Evolutionary conservation across 768 basidiomycete genomes (phyloP).

Genomic region (Holtermanniella nyarrowii): DNA sequence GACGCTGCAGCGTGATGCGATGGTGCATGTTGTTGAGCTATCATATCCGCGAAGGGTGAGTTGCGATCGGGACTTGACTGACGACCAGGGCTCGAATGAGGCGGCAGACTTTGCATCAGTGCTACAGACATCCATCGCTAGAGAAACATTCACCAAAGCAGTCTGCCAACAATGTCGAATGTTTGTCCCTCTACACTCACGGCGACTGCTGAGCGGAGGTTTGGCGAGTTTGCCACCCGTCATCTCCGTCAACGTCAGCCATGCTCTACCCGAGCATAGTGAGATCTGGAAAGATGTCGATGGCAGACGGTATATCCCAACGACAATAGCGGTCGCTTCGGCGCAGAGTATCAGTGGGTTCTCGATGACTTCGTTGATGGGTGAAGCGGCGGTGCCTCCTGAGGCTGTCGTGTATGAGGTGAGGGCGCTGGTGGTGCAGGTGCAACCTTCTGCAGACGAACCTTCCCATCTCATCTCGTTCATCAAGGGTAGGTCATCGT

Average conservation of each 20-base stretch:
- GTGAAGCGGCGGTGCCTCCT: conserved; percentile 14
- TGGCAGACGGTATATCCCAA: conserved; percentile 18
- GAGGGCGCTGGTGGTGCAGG: conserved; percentile 70
- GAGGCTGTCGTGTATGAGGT: conserved; percentile 58
- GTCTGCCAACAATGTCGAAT: conserved; percentile 75
- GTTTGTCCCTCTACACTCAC: conserved; percentile 59
- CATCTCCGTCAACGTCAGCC: conserved; percentile 73
- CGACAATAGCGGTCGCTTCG: conserved; percentile 7
- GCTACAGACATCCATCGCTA: conserved; percentile 62
- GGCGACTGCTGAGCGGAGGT: conserved; percentile 55
- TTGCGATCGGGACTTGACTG: background rate
- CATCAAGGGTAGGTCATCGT: conserved; percentile 54
- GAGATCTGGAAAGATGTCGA: conserved; percentile 62
- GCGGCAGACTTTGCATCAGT: conserved; percentile 52
- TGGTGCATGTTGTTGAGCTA: conserved; percentile 76
- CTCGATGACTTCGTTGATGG: conserved; percentile 6
- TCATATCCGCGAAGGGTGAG: conserved; percentile 73
- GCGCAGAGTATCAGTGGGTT: conserved; percentile 10
- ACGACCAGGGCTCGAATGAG: conserved; percentile 32
- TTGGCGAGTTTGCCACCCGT: conserved; percentile 58
- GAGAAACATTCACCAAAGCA: conserved; percentile 74
- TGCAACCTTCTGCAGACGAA: conserved; percentile 55
- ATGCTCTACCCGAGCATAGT: conserved; percentile 62
- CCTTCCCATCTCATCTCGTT: conserved; percentile 79
- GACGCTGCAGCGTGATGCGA: conserved; percentile 60